Conservation (phyloP, 352 stramenopile genomes). For the Phytopythium sindhum region DNA sequence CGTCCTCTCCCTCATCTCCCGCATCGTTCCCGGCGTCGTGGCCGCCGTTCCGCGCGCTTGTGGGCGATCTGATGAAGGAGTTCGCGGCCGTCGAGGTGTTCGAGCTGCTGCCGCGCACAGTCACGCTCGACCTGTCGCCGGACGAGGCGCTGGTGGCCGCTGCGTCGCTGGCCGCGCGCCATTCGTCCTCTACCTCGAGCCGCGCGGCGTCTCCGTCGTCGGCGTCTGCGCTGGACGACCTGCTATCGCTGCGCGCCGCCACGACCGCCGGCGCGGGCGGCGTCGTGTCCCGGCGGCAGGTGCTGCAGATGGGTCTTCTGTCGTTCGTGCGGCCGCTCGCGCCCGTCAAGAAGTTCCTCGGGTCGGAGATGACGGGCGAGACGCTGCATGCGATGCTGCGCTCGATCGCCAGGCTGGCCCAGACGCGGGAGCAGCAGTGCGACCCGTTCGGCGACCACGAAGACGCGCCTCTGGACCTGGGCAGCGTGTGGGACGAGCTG, state of each 20-base stretch:
- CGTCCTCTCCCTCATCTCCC: not conserved
- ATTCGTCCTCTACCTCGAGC: not conserved
- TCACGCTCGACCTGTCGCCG: constrained; percentile 49
- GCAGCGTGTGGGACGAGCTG: constrained; percentile 62
- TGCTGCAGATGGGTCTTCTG: constrained; percentile 22
- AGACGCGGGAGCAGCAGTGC: not conserved
- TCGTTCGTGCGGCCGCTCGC: constrained; percentile 30
- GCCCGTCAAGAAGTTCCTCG: constrained; percentile 64
- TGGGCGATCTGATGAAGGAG: constrained; percentile 43
- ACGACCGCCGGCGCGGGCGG: not conserved
- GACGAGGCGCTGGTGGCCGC: constrained; percentile 16
- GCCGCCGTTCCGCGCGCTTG: constrained; percentile 38
- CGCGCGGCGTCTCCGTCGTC: no score
- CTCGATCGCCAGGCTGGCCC: constrained; percentile 22
- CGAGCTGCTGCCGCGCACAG: constrained; percentile 52
- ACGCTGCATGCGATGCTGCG: constrained; percentile 42
- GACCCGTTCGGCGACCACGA: not conserved
- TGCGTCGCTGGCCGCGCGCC: constrained; percentile 1
- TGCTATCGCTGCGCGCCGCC: constrained; percentile 1
- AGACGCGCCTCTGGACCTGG: constrained; percentile 44
- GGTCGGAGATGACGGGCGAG: constrained; percentile 53
- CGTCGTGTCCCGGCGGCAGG: not conserved
- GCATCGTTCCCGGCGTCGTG: constrained; percentile 14
- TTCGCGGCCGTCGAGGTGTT: constrained; percentile 46
- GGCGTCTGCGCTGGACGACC: not conserved